Evolutionary conservation across 2,329 filamentous ascomycete species (phyloP), one percentile per base, ranked within the genome.

Genomic region (Penicillium sp.): DNA sequence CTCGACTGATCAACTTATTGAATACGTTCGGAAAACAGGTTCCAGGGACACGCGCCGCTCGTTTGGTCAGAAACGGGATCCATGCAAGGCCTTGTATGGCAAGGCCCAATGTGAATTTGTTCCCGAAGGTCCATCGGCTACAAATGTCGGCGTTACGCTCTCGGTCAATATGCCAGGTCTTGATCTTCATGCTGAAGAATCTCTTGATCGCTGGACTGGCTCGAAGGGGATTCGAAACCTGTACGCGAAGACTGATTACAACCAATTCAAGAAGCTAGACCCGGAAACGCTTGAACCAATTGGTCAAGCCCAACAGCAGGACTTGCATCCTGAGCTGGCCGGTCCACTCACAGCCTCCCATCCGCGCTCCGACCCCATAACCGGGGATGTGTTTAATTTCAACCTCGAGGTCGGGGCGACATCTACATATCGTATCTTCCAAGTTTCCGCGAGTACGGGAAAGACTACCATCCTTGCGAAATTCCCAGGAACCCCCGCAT

Each of bases 301-400:
- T 26, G 85, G 87, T 0, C 69, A 85, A n/a, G 81, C 85, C 0
- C 70, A 71, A 0, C 90, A 93, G 66, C 65, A 67, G 1, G 67
- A 66, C 2, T 77, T 95, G 13, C 87, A 95, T 67, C 87, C 88
- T 0, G 79, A 83, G 0, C 79, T 95, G 11, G 83, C 77, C 11
- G 91, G 91, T 0, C 83, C 81, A 0, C 68, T 90, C 13, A 87
- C 87, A 2, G 87, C 83, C 34, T 84, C 91, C 0, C 91, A 95
- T 68, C 84, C 87, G 0, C 85, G 87, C 51, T 81, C 83, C 0
- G 90, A 94, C 67, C 88, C 87, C 0, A 71, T 74, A 0, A 92
- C 87, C 0, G 90, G 91, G 6, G 90, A 94, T 59, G 67, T 90
- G 6, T 93, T 84, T 79, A 95, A 94, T 73, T 93, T 84, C 75